These are phyloP conservation scores for Paraconiothyrium sp. DNA, from an alignment of 2,329 filamentous ascomycete genomes.

Conservation along the genomic window DNA sequence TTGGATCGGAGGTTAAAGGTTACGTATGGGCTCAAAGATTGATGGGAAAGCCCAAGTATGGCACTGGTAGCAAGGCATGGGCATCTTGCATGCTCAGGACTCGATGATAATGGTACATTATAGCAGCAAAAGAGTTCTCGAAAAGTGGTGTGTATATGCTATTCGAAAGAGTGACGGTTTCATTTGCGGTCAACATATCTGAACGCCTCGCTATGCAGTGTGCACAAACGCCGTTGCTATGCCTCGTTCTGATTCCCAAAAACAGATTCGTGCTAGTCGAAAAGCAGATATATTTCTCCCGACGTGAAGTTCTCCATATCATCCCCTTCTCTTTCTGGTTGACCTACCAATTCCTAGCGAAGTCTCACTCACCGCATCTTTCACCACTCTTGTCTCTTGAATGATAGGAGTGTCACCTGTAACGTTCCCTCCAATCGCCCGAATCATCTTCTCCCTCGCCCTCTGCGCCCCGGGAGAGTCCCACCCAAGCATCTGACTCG, in stretches of 20 bases:
- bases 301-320: slow-evolving; percentile 10
- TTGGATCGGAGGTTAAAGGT: slow-evolving; percentile 65
- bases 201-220: slow-evolving; percentile 13
- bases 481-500: slow-evolving; percentile 50
- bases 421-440: slow-evolving; percentile 47
- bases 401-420: slow-evolving; percentile 37
- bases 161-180: neutral
- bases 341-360: slow-evolving; percentile 27
- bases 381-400: slow-evolving; percentile 45
- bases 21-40: slow-evolving; percentile 61
- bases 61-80: too few relatives aligned
- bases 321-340: slow-evolving; percentile 40
- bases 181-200: neutral
- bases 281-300: neutral
- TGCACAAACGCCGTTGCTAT: neutral
- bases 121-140: neutral
- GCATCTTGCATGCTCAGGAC: too few relatives aligned
- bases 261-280: neutral
- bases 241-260: neutral
- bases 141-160: neutral
- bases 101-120: too few relatives aligned
- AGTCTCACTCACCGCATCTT: slow-evolving; percentile 41
- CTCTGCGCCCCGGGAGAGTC: slow-evolving; percentile 48
- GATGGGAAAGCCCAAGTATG: neutral
- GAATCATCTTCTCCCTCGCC: slow-evolving; percentile 48